Conservation (phyloP, 768 basidiomycete genomes). For the Ramaria rubella region DNA sequence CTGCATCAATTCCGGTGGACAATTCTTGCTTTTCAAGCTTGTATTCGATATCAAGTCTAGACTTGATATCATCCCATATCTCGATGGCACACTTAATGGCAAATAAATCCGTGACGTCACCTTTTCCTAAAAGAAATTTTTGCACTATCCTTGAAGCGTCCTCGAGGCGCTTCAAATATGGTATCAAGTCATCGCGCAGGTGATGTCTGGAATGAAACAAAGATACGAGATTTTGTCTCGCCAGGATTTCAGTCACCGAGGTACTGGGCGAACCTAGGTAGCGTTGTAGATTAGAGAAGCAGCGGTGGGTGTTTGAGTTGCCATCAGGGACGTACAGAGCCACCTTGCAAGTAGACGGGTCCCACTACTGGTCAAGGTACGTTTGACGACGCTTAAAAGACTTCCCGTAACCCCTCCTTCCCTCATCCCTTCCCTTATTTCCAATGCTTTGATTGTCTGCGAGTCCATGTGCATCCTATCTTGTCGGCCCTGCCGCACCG, state of each 20-base stretch:
- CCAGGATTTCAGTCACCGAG: slow-evolving; percentile 61
- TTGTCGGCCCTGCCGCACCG: slow-evolving; percentile 47
- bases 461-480: slow-evolving; percentile 84
- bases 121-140: slow-evolving; percentile 63
- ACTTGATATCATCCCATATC: slow-evolving; percentile 49
- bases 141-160: slow-evolving; percentile 75
- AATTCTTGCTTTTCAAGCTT: slow-evolving; percentile 37
- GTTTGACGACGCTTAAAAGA: slow-evolving; percentile 64
- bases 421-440: slow-evolving; percentile 67
- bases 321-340: slow-evolving; percentile 76
- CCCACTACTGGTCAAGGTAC: slow-evolving; percentile 73
- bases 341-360: slow-evolving; percentile 67
- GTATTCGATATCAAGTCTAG: slow-evolving; percentile 48
- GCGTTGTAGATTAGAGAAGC: slow-evolving; percentile 13
- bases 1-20: slow-evolving; percentile 19
- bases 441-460: slow-evolving; percentile 83
- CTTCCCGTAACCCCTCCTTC: slow-evolving; percentile 73
- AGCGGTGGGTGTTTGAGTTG: no score
- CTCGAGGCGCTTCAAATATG: slow-evolving; percentile 49
- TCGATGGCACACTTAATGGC: slow-evolving; percentile 57
- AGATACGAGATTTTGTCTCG: slow-evolving; percentile 70
- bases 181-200: slow-evolving; percentile 57
- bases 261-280: slow-evolving; percentile 73
- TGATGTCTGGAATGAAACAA: slow-evolving; percentile 57
- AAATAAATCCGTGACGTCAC: slow-evolving; percentile 57